Base-by-base conservation (phyloP, 1,139 yeast genomes). In the Candida sojae region DNA sequence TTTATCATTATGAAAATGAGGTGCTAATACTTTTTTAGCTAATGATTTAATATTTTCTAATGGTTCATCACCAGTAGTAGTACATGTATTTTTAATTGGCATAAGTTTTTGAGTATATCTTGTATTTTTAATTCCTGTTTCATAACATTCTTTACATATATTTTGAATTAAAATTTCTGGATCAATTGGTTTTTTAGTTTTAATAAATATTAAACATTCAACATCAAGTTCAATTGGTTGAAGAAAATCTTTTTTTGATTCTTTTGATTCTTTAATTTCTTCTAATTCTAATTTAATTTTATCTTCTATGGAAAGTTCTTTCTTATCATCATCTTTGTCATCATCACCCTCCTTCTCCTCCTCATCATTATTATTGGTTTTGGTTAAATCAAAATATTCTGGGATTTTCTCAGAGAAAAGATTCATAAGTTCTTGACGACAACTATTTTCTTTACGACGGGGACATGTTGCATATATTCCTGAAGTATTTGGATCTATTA, bases 391-490 rank as follows among this genome's bases (percentile, higher is more conserved):
- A 48, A 79, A 84, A 50, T 75, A 75, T 56, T 82, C 81, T 49
- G 79, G 80, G 12, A 80, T 68, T 53, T 83, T 83, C 45, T 80
- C 77, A 47, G 69, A 61, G 48, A 92, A 79, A 34, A 91, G 67
- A 48, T 77, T 69, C 57, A 82, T 75, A 58, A 92, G 70, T 64
- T 92, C 98, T 51, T 82, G 81, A 21, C 85, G 80, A 57, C 96
- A 88, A 48, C 80, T 82, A 50, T 79, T 76, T 66, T 92, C 97
- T 55, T 85, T 82, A 40, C 88, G 86, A 57, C 96, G 75, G 44
- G 82, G 78, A 65, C 97, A 89, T 0, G 97, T 88, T 23, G 91
- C 96, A 67, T 86, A 93, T 1, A 89, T 73, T 1, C 98, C 97
- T 41, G 86, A 71, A 53, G 96, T 86, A 44, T 84, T 84, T 0